Evolutionary conservation across 1,284 basidiomycete species (phyloP).

Genomic region (Pseudozyma sp.): DNA sequence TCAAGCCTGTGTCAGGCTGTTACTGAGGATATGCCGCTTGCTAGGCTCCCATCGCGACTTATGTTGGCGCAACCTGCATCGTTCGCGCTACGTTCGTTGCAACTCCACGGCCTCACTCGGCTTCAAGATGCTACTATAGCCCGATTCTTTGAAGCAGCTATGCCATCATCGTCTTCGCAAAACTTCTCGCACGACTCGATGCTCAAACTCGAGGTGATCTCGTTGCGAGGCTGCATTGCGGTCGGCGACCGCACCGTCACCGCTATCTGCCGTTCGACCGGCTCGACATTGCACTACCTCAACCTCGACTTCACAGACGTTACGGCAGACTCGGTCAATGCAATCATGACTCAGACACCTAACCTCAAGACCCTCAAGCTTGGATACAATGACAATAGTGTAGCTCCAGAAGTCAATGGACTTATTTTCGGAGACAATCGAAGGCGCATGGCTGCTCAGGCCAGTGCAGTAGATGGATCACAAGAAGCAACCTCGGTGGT

Average conservation of each 20-base stretch:
- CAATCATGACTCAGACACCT: slow-evolving; percentile 16
- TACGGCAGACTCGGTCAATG: slow-evolving; percentile 20
- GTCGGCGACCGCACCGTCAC: slow-evolving; percentile 32
- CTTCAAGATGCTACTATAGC: slow-evolving; percentile 32
- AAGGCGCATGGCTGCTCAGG: background rate
- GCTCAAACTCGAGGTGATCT: slow-evolving; percentile 28
- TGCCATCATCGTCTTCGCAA: background rate
- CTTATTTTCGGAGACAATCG: background rate
- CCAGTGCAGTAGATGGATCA: background rate
- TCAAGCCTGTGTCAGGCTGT: slow-evolving; percentile 3
- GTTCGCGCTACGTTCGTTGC: slow-evolving; percentile 36
- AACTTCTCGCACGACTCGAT: slow-evolving; percentile 4
- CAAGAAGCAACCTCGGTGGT: too few relatives aligned
- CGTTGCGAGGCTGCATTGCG: slow-evolving; percentile 31
- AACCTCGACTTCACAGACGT: slow-evolving; percentile 48
- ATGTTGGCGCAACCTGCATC: slow-evolving; percentile 10
- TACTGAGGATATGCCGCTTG: slow-evolving; percentile 13
- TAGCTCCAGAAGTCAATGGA: background rate
- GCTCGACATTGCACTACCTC: slow-evolving; percentile 31
- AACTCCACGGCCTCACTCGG: slow-evolving; percentile 40
- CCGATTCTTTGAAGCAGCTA: slow-evolving; percentile 28
- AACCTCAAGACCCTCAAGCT: slow-evolving; percentile 33
- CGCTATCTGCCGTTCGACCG: slow-evolving; percentile 29
- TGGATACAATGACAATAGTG: slow-evolving; percentile 35
- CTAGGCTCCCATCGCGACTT: slow-evolving; percentile 14